Conservation (phyloP, 306 rosid species). For the Gynostemma pentaphyllum region DNA sequence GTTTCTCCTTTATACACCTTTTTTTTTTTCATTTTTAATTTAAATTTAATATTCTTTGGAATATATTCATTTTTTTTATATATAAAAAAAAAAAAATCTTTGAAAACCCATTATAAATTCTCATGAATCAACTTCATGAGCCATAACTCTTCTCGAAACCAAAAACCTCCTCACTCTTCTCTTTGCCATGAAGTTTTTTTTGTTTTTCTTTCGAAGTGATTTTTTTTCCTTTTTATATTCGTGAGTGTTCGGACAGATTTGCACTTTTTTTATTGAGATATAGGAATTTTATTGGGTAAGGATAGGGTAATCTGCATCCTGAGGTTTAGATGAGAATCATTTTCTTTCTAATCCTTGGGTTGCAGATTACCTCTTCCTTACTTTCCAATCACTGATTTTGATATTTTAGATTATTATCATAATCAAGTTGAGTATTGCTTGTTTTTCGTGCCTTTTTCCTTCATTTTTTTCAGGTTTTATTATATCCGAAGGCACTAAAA, state of each 20-base stretch:
- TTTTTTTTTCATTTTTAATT: background rate
- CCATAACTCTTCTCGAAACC: slow-evolving; percentile 13
- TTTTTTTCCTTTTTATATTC: no score
- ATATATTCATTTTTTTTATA: slow-evolving; percentile 1
- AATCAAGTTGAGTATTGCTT: no score
- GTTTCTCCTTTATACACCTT: slow-evolving; percentile 16
- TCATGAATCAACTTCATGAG: slow-evolving; percentile 4
- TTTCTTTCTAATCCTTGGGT: slow-evolving; percentile 34
- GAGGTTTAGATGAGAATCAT: slow-evolving; percentile 50
- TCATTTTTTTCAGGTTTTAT: no score
- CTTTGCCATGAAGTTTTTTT: background rate
- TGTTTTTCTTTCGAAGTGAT: background rate
- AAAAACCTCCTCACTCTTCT: slow-evolving; percentile 2
- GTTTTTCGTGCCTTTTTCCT: background rate
- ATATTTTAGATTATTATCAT: background rate
- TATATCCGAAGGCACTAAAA: no score
- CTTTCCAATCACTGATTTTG: slow-evolving; percentile 10
- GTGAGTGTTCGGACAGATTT: no score
- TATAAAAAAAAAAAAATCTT: no score
- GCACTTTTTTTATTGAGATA: no score
- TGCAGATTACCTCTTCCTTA: slow-evolving; percentile 39
- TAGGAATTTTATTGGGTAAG: slow-evolving; percentile 18
- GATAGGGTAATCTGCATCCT: slow-evolving; percentile 56
- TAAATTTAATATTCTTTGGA: slow-evolving; percentile 7
- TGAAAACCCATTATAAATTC: slow-evolving; percentile 35